Conservation (phyloP, 352 stramenopile species). For the Globisporangium iwayamae region DNA sequence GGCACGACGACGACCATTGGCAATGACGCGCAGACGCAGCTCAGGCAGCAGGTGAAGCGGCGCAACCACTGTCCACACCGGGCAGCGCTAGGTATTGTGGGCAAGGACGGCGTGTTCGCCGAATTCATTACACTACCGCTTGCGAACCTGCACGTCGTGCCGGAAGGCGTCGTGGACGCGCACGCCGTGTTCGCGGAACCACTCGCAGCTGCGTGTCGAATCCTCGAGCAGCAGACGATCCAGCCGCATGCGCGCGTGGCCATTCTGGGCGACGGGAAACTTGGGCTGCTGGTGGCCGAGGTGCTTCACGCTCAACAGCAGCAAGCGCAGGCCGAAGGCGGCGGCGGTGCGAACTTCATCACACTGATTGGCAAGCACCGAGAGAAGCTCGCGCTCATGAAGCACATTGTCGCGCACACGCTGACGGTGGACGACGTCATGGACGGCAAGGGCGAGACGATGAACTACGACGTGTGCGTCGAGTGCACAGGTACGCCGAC, state of each 20-base stretch:
- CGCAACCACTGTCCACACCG: conserved; percentile 88
- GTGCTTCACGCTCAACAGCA: conserved; percentile 42
- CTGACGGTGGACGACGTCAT: conserved; percentile 21
- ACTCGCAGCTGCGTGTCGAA: conserved; percentile 79
- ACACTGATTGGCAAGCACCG: conserved; percentile 60
- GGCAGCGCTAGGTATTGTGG: conserved; percentile 80
- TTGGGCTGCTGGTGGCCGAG: conserved; percentile 85
- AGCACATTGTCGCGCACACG: conserved; percentile 36
- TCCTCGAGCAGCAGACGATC: conserved; percentile 82
- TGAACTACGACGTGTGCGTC: conserved; percentile 56
- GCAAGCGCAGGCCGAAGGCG: neutral
- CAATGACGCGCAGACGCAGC: neutral
- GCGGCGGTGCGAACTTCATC: conserved; percentile 23
- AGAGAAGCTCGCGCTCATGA: conserved; percentile 51
- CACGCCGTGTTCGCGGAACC: conserved; percentile 84
- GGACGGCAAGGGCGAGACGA: neutral
- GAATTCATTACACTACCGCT: conserved; percentile 82
- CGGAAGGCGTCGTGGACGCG: conserved; percentile 55
- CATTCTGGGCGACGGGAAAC: conserved; percentile 87
- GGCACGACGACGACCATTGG: too few relatives aligned
- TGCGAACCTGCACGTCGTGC: conserved; percentile 81
- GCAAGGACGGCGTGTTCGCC: conserved; percentile 76
- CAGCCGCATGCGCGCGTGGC: conserved; percentile 51
- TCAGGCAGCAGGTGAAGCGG: conserved; percentile 31
- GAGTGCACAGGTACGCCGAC: conserved; percentile 56